Evolutionary conservation across 345 rosid genomes (phyloP).

Genomic region (Draba incana): DNA sequence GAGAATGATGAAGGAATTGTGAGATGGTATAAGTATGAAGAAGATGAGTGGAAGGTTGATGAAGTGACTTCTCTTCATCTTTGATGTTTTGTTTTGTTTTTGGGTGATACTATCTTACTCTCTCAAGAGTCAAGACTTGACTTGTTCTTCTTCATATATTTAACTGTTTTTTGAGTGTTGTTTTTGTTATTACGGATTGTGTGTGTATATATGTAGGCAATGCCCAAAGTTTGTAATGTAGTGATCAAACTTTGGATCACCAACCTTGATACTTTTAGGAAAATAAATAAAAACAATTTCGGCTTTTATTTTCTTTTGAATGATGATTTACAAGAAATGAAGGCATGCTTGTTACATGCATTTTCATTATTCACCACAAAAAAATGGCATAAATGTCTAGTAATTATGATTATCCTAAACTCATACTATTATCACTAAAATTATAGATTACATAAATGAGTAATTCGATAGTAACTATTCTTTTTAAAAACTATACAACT

Average conservation of each 20-base stretch:
- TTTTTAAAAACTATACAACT: no score
- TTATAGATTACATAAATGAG: no score
- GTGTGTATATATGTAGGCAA: slow-evolving; percentile 34
- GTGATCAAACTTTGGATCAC: slow-evolving; percentile 33
- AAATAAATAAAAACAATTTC: neutral
- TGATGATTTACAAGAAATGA: no score
- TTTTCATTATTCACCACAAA: no score
- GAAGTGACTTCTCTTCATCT: slow-evolving; percentile 62
- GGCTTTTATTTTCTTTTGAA: no score
- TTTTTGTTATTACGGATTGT: slow-evolving; percentile 18
- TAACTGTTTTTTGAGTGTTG: slow-evolving; percentile 18
- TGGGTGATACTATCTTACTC: slow-evolving; percentile 35
- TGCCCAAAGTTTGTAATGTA: slow-evolving; percentile 30
- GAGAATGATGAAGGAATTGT: slow-evolving; percentile 72
- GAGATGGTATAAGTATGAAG: slow-evolving; percentile 88
- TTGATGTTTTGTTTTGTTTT: slow-evolving; percentile 7
- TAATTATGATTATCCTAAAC: no score
- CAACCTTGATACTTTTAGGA: slow-evolving; percentile 25
- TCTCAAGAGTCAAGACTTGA: neutral
- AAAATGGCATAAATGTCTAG: no score
- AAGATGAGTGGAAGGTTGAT: slow-evolving; percentile 79
- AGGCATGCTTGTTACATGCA: no score
- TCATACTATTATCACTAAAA: no score
- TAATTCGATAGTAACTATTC: no score
- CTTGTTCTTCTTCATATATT: neutral